A percentile compares a stretch with the other conserved stretches of the same genome.
Conservation (phyloP, 257 asterid species). For the Coffea eugenioides region DNA sequence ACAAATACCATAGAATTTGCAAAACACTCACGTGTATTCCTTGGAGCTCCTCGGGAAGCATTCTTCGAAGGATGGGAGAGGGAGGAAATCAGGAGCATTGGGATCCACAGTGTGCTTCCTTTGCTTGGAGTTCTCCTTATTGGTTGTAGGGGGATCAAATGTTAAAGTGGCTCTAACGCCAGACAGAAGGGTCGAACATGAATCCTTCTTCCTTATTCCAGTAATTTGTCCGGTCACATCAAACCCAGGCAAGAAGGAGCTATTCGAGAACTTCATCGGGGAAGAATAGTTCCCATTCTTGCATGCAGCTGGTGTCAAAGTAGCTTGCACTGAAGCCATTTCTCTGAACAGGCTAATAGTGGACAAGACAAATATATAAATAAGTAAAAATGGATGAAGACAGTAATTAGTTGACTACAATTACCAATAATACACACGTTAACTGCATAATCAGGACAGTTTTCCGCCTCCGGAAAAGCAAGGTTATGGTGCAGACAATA, state of each 20-base stretch:
- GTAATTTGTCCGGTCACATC: conserved; percentile 38
- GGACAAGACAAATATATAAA: not conserved
- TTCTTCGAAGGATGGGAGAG: conserved; percentile 87
- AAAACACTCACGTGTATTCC: conserved; percentile 53
- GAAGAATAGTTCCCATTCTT: conserved; percentile 49
- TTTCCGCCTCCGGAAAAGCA: no score
- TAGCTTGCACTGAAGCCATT: conserved; percentile 78
- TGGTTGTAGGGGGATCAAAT: conserved; percentile 62
- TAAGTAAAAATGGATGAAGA: not conserved
- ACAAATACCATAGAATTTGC: no score
- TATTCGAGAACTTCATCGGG: conserved; percentile 38
- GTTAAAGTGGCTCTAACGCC: conserved; percentile 70
- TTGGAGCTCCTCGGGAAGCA: conserved; percentile 96
- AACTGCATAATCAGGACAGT: no score
- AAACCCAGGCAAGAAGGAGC: conserved; percentile 57
- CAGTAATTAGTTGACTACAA: not conserved
- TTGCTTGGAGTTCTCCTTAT: conserved; percentile 49
- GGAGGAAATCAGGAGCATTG: conserved; percentile 83
- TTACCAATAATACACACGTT: not conserved
- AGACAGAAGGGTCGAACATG: conserved; percentile 20
- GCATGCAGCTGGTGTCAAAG: conserved; percentile 63
- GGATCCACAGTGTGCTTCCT: conserved; percentile 90
- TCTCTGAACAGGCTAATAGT: conserved; percentile 10
- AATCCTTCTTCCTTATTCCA: conserved; percentile 33
- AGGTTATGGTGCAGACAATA: no score